Conservation (phyloP, 441 rosid genomes). For the Bruguiera hainesii region DNA sequence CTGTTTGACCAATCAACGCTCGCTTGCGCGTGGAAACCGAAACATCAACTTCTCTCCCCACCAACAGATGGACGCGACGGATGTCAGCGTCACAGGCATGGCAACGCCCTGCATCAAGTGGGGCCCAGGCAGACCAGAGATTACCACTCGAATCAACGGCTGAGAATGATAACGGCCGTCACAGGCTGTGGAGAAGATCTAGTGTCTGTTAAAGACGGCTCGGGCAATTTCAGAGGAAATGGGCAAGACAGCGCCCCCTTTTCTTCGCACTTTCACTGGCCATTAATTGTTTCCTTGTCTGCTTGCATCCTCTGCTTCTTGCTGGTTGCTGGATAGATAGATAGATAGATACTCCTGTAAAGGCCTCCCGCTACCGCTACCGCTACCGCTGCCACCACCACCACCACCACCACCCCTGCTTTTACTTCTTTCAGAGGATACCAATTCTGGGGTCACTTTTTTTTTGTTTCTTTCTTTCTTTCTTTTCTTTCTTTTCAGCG, state of each 20-base stretch:
- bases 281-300: too few relatives aligned
- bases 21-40: not conserved
- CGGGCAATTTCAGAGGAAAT: not conserved
- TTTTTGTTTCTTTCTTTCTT: not conserved
- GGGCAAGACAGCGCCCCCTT: not conserved
- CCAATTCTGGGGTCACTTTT: conserved; percentile 1
- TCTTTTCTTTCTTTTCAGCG: too few relatives aligned
- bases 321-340: too few relatives aligned
- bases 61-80: too few relatives aligned
- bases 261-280: not conserved
- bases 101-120: too few relatives aligned
- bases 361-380: too few relatives aligned
- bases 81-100: too few relatives aligned
- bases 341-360: too few relatives aligned
- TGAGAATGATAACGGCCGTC: conserved; percentile 11
- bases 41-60: not conserved
- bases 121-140: too few relatives aligned
- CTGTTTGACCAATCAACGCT: not conserved
- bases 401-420: not conserved
- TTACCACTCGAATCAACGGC: not conserved
- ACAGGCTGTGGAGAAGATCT: not conserved
- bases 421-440: not conserved
- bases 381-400: not conserved
- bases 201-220: not conserved
- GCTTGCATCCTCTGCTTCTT: too few relatives aligned